Evolutionary conservation across 1,284 basidiomycete genomes (phyloP).

Genomic region (Trametes pubescens): DNA sequence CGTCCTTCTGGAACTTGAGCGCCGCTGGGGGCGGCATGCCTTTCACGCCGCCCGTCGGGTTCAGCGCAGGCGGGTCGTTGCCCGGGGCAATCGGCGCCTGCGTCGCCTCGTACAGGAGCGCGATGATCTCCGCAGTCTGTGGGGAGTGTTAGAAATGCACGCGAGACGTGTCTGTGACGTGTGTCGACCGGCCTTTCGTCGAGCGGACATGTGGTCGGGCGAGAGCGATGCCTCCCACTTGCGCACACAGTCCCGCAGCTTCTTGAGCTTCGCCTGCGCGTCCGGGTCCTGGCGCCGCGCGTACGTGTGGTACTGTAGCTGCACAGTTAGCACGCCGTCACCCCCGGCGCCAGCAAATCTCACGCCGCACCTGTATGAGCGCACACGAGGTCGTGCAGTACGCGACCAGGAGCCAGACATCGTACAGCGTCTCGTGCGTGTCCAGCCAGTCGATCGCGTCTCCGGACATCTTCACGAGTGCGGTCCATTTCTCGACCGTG

Average conservation of each 20-base stretch:
- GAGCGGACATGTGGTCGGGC: constrained; percentile 90
- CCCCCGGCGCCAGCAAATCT: not conserved
- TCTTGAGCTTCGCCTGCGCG: constrained; percentile 78
- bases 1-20: constrained; percentile 78
- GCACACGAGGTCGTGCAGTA: constrained; percentile 93
- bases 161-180: constrained; percentile 35
- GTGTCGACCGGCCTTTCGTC: constrained; percentile 74
- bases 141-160: constrained; percentile 34
- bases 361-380: constrained; percentile 81
- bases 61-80: constrained; percentile 64
- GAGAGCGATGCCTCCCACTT: constrained; percentile 85
- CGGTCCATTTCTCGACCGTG: constrained; percentile 82
- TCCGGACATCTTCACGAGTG: constrained; percentile 75
- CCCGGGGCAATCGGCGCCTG: constrained; percentile 70
- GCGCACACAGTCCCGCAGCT: constrained; percentile 83
- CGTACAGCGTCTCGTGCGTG: constrained; percentile 81
- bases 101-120: constrained; percentile 90
- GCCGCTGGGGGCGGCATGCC: constrained; percentile 60
- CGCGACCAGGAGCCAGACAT: constrained; percentile 86
- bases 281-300: constrained; percentile 81
- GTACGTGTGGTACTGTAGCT: constrained; percentile 87
- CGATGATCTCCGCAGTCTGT: constrained; percentile 93
- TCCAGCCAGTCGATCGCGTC: constrained; percentile 93
- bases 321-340: constrained; percentile 25
- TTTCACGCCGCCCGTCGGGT: constrained; percentile 78